These are phyloP conservation scores for Polygonum maritimum DNA, from an alignment of 148 eudicot genomes.

Conservation along the genomic window DNA sequence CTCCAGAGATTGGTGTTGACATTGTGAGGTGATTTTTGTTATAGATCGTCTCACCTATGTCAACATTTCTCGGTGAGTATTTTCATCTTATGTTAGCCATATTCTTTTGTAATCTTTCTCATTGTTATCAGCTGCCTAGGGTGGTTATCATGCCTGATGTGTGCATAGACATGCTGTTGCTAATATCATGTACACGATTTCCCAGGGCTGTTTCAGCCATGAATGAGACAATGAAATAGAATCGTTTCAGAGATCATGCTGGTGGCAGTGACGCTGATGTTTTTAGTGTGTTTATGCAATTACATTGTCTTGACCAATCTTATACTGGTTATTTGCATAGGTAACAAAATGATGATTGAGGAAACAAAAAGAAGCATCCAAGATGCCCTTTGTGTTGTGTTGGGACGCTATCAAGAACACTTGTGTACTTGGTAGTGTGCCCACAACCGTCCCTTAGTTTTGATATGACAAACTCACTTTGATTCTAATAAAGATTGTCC, in stretches of 20 bases:
- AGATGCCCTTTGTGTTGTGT: constrained; percentile 11
- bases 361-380: constrained; percentile 65
- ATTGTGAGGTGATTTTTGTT: no score
- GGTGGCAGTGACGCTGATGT: constrained; percentile 7
- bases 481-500: no score
- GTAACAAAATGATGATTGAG: constrained; percentile 98
- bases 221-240: constrained; percentile 94
- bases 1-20: constrained; percentile 97
- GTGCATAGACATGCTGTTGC: background rate
- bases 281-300: background rate
- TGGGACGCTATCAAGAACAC: no score
- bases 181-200: constrained; percentile 4
- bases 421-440: no score
- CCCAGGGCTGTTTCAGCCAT: constrained; percentile 89
- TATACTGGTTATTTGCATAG: constrained; percentile 19
- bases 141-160: background rate
- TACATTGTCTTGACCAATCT: background rate
- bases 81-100: no score
- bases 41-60: no score
- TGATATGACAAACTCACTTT: no score
- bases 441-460: no score
- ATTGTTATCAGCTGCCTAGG: no score
- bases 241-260: constrained; percentile 63
- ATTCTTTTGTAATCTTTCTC: no score
- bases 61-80: no score